These are phyloP conservation scores for Mytilinidion resinicola DNA, from an alignment of 495 filamentous ascomycete genomes.

Conservation along the genomic window DNA sequence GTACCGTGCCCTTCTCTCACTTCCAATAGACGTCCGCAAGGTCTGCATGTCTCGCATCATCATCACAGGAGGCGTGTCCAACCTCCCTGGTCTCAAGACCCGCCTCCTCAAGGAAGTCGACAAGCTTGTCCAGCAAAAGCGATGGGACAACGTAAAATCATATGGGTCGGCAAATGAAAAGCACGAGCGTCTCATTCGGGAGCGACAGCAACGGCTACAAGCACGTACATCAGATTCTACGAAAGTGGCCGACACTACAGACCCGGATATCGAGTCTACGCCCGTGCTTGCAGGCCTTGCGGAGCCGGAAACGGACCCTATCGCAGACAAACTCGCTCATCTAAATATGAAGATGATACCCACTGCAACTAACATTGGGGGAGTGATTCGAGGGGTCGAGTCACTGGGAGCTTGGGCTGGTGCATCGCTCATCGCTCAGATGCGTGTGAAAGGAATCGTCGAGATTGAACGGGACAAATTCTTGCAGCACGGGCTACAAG, in stretches of 20 bases:
- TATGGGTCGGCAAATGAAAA: slow-evolving; percentile 34
- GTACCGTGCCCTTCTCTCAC: slow-evolving; percentile 64
- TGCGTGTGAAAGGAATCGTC: slow-evolving; percentile 72
- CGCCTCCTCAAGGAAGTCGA: slow-evolving; percentile 72
- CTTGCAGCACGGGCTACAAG: slow-evolving; percentile 66
- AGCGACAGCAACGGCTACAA: slow-evolving; percentile 26
- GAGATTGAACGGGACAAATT: slow-evolving; percentile 84
- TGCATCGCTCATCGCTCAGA: slow-evolving; percentile 64
- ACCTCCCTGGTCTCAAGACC: slow-evolving; percentile 72
- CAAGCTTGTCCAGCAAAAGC: slow-evolving; percentile 52
- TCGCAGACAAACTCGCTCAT: slow-evolving; percentile 17
- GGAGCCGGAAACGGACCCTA: slow-evolving; percentile 20
- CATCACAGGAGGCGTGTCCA: slow-evolving; percentile 75
- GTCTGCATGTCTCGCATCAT: slow-evolving; percentile 87
- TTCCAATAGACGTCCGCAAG: slow-evolving; percentile 75
- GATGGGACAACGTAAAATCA: slow-evolving; percentile 66
- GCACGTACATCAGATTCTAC: slow-evolving; percentile 6
- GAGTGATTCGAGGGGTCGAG: slow-evolving; percentile 67
- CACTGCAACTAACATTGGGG: slow-evolving; percentile 37
- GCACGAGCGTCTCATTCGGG: slow-evolving; percentile 35
- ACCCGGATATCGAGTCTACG: background rate
- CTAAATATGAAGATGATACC: slow-evolving; percentile 8
- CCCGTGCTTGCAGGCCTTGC: slow-evolving; percentile 14
- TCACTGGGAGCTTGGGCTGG: slow-evolving; percentile 86
- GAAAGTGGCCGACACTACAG: slow-evolving; percentile 8